Base-by-base conservation (phyloP, 2,329 filamentous ascomycete species). In the Alternaria sp. region DNA sequence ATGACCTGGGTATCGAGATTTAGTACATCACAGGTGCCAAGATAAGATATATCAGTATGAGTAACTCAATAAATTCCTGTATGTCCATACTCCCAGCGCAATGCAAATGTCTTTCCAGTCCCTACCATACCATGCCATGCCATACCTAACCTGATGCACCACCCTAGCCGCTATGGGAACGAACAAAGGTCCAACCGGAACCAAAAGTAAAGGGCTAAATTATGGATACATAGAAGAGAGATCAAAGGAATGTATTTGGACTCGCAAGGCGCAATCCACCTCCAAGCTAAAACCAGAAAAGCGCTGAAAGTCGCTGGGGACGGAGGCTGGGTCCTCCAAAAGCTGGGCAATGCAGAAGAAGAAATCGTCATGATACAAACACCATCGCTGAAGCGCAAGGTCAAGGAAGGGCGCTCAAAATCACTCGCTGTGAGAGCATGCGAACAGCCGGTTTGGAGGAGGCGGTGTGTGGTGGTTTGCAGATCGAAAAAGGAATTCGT, bases 401-500 rank as follows among this genome's bases (percentile, higher is more conserved):
- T 54, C 23, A 32, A 32, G n/a, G 43, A 32, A 32, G n/a, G 43
- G 28, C 46, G 36, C 26, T 44, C n/a, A 30, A 44, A 59, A 26
- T 28, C 57, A 60, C 46, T 45, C 40, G 45, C 30, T 30, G 21
- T 59, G 26, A 59, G 54, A 36, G 32, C 40, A 59, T n/a, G 43
- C n/a, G 45, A 28, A 61, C 26, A 54, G 54, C 30, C 59, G 13
- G 43, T 44, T 44, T 15, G 7, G 44, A 28, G 19, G 50, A 44
- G 56, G 36, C 49, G 30, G 25, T 43, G 49, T 54, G 50, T 54
- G 50, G 50, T 55, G 17, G 47, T 28, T 51, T 62, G 55, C 55
- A 62, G 32, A 44, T 60, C 17, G 49, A 59, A 63, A 70, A 69
- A 47, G 57, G 66, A 71, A 74, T 62, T 73, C 70, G 70, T 74